Base-by-base conservation (phyloP, 768 basidiomycete species). In the Chalciporus piperatus region DNA sequence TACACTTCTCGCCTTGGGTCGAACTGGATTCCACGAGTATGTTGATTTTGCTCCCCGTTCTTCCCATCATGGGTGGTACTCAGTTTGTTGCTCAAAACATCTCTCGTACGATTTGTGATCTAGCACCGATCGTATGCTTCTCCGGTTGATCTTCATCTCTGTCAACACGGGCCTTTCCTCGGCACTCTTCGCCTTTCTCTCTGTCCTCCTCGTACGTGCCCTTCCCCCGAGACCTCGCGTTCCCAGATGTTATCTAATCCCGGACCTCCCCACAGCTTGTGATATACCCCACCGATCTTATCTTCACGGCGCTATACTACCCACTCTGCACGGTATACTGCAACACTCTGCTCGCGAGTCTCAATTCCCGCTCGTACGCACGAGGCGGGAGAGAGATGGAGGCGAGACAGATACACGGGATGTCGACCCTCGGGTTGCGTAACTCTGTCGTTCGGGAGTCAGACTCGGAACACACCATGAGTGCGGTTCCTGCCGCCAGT, bases 261-360 rank as follows among this genome's bases (percentile, higher is more conserved):
- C 20, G 13, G 20, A 32, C 22, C 14, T 7, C 6, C 43, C 23
- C 25, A 11, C 44, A 65, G 63, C 51, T 64, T 6, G 55, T 62
- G 32, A 22, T 60, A 45, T 64, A 61, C 20, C 66, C 64, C 11
- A 51, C 50, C 45, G 45, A 66, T 35, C 56, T 60, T 47, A 52
- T 62, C 43, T 56, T 59, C 45, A 55, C 48, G 14, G 62, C 60
- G 6, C 16, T 70, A 35, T 70, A 65, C 45, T 66, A 59, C 39
- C 64, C 70, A 6, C 56, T 71, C 20, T 66, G 68, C 41, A 59
- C 66, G 27, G 54, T 70, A 14, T 72, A 73, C 40, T 62, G 69
- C 42, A 69, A 66, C 54, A 66, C 70, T 22, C 41, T 71, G 6
- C 62, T 73, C 30, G 65, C 62, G 38, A 73, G 58, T 51, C 59